Evolutionary conservation across 1,284 basidiomycete species (phyloP), one percentile per base, ranked within the genome.

Genomic region (Peniophora sp.): DNA sequence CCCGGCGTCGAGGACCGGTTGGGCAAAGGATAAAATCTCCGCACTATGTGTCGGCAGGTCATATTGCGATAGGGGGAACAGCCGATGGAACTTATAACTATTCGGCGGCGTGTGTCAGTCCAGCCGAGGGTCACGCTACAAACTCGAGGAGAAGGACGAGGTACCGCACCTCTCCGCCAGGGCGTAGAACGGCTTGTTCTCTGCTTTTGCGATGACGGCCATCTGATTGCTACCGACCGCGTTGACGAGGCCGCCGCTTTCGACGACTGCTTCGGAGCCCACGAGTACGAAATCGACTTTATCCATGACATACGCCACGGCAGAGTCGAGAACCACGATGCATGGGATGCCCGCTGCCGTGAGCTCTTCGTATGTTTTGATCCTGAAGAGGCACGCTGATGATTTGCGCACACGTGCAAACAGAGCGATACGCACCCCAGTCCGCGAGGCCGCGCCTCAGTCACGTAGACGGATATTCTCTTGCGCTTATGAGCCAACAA

Each of bases 281-380:
- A 98, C 92, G 39, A 99, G 80, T 45, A 96, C 91, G 62, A 97
- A 85, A 67, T 99, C 93, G 15, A 72, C 71, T 53, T 91, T 88
- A 58, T 96, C 91, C 88, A 99, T 97, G 55, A 93, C 84, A 71
- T 97, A 99, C 18, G 92, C 93, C 3, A 98, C 94, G 1, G 96
- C 95, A 9, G 92, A 92, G 69, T 99, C 97, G 51, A 99, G 79
- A 9, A 99, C 86, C 51, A 99, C 87, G 1, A 92, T 93, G 68
- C 92, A 95, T 3, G 95, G 94, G 55, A 99, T 92, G 2, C 94
- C 94, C 15, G 85, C 87, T 24, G 84, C 82, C 10, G 83, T 87
- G 45, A 97, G 75, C 50, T 82, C 77, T 59, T 92, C 82, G 61
- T 91, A 85, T n/a, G 94, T 96, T 65, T 87, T 90, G 62, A 95